These are phyloP conservation scores for Phytophthora citrophthora DNA, from an alignment of 352 stramenopile species.

Conservation along the genomic window DNA sequence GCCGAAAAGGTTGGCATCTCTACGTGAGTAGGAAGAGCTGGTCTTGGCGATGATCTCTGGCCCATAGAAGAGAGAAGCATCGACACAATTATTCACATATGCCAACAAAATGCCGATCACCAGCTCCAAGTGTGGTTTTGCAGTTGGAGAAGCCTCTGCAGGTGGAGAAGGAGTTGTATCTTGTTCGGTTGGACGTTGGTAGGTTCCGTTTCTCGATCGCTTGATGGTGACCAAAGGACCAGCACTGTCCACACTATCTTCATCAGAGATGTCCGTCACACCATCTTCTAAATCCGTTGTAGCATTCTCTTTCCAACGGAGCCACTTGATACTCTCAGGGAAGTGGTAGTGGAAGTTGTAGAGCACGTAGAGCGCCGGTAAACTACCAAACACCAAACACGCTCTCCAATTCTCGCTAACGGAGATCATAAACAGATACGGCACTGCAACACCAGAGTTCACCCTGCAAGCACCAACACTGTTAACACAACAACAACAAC, in stretches of 20 bases:
- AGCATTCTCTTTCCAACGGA: conserved; percentile 69
- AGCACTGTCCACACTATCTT: conserved; percentile 38
- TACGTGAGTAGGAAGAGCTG: conserved; percentile 56
- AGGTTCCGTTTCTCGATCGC: conserved; percentile 25
- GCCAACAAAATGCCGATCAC: conserved; percentile 78
- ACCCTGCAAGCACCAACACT: too few species aligned
- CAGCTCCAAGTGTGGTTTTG: conserved; percentile 63
- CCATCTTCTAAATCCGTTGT: conserved; percentile 54
- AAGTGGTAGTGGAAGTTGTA: conserved; percentile 81
- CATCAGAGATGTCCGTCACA: conserved; percentile 34
- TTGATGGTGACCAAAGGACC: conserved; percentile 15
- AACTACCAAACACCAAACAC: conserved; percentile 72
- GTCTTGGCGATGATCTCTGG: conserved; percentile 84
- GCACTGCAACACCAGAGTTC: conserved; percentile 38
- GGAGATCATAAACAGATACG: conserved; percentile 84
- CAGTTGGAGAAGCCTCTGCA: conserved; percentile 1
- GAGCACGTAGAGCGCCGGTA: conserved; percentile 79
- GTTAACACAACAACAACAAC: too few species aligned
- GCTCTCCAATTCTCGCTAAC: conserved; percentile 80
- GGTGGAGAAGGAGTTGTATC: conserved; percentile 16
- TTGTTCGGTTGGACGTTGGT: conserved; percentile 19
- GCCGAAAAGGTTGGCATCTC: conserved; percentile 80
- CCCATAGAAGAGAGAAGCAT: conserved; percentile 89
- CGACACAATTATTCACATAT: conserved; percentile 90
- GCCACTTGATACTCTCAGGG: conserved; percentile 81